phyloP scores from a whole-genome alignment of 805 yeast species.

The Yarrowia deformans region DNA sequence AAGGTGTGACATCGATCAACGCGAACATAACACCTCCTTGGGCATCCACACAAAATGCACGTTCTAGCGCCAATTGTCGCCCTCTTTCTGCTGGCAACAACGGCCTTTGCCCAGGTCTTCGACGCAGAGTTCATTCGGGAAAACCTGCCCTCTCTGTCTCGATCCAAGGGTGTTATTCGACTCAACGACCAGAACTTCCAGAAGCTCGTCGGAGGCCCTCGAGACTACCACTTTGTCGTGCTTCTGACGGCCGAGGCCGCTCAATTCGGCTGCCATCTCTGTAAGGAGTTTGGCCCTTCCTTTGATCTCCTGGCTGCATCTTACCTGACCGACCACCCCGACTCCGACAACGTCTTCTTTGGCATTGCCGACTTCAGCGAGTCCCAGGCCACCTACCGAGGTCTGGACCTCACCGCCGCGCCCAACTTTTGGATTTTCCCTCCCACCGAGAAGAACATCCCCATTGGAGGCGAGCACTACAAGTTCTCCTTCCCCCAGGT shows the following conservation, averaged over 20 bases:
- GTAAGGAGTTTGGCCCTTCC: slow-evolving; percentile 73
- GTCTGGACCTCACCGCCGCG: slow-evolving; percentile 68
- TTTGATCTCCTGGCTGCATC: slow-evolving; percentile 67
- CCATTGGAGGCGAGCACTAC: slow-evolving; percentile 46
- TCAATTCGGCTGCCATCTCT: slow-evolving; percentile 76
- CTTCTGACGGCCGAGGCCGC: slow-evolving; percentile 77
- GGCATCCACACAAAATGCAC: slow-evolving; percentile 31
- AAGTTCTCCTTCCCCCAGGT: slow-evolving; percentile 48
- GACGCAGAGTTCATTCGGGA: slow-evolving; percentile 29
- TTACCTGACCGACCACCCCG: slow-evolving; percentile 66
- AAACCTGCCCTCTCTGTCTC: slow-evolving; percentile 32
- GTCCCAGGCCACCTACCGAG: slow-evolving; percentile 60
- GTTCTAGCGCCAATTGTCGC: slow-evolving; percentile 38
- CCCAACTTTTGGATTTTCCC: slow-evolving; percentile 75
- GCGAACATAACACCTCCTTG: slow-evolving; percentile 6
- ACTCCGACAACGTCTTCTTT: slow-evolving; percentile 65
- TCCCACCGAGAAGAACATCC: slow-evolving; percentile 55
- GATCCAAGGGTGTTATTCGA: slow-evolving; percentile 52
- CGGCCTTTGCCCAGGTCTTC: slow-evolving; percentile 24
- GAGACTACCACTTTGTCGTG: slow-evolving; percentile 72
- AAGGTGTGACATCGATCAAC: slow-evolving; percentile 7
- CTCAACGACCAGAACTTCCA: slow-evolving; percentile 69
- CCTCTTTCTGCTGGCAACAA: slow-evolving; percentile 18
- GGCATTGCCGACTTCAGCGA: slow-evolving; percentile 75
- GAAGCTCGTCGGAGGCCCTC: slow-evolving; percentile 63